Conservation (phyloP, 306 rosid species). For the Citrullus amarus region DNA sequence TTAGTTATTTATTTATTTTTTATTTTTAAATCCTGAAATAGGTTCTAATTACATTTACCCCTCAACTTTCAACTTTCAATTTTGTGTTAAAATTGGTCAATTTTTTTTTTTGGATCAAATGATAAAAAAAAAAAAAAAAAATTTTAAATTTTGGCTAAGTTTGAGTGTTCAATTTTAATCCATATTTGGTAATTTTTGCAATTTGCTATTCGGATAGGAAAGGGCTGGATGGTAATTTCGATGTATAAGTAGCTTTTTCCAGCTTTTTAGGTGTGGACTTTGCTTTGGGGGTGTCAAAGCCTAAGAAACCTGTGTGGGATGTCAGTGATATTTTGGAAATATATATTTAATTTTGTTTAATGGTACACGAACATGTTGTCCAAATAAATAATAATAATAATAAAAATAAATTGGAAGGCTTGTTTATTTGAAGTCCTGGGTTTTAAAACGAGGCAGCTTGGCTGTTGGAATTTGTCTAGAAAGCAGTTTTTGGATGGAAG, state of each 20-base stretch:
- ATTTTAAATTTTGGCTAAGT: too few species aligned
- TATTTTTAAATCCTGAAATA: too few species aligned
- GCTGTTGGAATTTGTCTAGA: neutral
- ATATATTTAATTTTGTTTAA: neutral
- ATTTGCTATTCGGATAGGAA: too few species aligned
- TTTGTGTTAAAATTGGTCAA: too few species aligned
- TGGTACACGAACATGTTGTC: neutral
- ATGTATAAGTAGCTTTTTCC: neutral
- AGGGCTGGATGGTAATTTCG: neutral
- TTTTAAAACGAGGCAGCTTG: neutral
- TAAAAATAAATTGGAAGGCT: neutral
- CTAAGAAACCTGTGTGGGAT: neutral
- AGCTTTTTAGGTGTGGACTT: constrained; percentile 11
- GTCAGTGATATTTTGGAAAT: constrained; percentile 1
- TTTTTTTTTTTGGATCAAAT: too few species aligned
- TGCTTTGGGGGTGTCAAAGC: constrained; percentile 1
- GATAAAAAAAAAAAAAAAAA: too few species aligned
- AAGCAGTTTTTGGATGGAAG: neutral
- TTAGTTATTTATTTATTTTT: too few species aligned
- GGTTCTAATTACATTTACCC: too few species aligned
- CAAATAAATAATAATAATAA: too few species aligned
- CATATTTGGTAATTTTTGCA: too few species aligned
- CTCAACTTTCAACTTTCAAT: too few species aligned
- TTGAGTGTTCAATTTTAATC: too few species aligned
- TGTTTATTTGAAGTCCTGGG: neutral